Evolutionary conservation across 1,139 yeast species (phyloP).

Genomic region (Scheffersomyces quercinus): DNA sequence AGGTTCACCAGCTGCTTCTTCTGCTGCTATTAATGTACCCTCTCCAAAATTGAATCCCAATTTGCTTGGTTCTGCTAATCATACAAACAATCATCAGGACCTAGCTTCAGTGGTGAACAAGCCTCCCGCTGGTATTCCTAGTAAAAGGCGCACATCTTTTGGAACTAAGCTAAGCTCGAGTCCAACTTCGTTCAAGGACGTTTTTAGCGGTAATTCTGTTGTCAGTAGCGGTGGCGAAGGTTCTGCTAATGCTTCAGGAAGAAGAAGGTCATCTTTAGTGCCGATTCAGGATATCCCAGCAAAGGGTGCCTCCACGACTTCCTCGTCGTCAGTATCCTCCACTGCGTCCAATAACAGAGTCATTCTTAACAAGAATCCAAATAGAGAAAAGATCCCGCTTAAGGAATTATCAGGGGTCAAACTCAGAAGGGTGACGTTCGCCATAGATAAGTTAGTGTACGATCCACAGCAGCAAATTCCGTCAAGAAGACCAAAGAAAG

Average conservation of each 20-base stretch:
- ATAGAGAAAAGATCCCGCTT: slow-evolving; percentile 35
- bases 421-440: slow-evolving; percentile 73
- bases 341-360: slow-evolving; percentile 20
- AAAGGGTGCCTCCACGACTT: neutral
- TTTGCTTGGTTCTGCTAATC: slow-evolving; percentile 14
- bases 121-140: slow-evolving; percentile 20
- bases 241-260: neutral
- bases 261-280: neutral
- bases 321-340: slow-evolving; percentile 1
- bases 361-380: slow-evolving; percentile 49
- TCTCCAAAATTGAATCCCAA: slow-evolving; percentile 18
- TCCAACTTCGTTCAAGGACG: slow-evolving; percentile 3
- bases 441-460: slow-evolving; percentile 61
- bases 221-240: neutral
- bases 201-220: neutral
- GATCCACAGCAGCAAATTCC: slow-evolving; percentile 98
- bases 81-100: slow-evolving; percentile 18
- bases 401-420: slow-evolving; percentile 36
- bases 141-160: slow-evolving; percentile 13
- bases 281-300: neutral
- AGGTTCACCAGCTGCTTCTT: neutral
- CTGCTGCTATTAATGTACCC: slow-evolving; percentile 8
- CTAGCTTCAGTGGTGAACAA: slow-evolving; percentile 21
- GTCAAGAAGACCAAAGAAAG: slow-evolving; percentile 76
- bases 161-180: neutral